Evolutionary conservation across 75 land plant species (phyloP).

Genomic region (Larix kaempferi): DNA sequence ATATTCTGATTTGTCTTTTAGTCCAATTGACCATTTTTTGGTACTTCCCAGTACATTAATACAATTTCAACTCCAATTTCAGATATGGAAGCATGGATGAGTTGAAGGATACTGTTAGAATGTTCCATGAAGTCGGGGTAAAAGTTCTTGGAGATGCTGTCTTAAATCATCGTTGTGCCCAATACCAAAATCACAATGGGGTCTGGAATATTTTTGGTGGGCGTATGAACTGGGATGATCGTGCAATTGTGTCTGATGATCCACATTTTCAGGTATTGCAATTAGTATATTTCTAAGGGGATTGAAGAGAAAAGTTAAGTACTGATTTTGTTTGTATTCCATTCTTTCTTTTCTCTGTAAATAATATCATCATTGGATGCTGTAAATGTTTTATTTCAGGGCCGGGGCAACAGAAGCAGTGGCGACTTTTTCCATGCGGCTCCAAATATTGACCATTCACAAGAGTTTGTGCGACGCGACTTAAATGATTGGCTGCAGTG

Average conservation of each 20-base stretch:
- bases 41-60: too few relatives aligned
- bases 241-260: conserved; percentile 70
- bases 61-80: background rate
- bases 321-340: background rate
- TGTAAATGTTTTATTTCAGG: conserved; percentile 26
- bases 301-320: background rate
- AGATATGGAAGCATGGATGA: conserved; percentile 80
- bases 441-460: conserved; percentile 84
- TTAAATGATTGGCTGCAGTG: conserved; percentile 66
- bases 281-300: background rate
- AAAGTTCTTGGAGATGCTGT: conserved; percentile 83
- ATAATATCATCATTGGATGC: background rate
- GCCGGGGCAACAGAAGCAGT: conserved; percentile 70
- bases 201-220: conserved; percentile 79
- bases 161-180: conserved; percentile 80
- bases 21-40: too few relatives aligned
- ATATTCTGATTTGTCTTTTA: too few relatives aligned
- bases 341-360: background rate
- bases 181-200: conserved; percentile 57
- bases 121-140: conserved; percentile 54
- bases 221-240: conserved; percentile 70
- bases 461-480: conserved; percentile 78
- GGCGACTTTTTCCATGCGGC: conserved; percentile 82
- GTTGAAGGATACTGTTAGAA: conserved; percentile 52
- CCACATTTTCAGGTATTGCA: conserved; percentile 69